phyloP scores from a whole-genome alignment of 208 protist species.

The Trypanosoma caninum region DNA sequence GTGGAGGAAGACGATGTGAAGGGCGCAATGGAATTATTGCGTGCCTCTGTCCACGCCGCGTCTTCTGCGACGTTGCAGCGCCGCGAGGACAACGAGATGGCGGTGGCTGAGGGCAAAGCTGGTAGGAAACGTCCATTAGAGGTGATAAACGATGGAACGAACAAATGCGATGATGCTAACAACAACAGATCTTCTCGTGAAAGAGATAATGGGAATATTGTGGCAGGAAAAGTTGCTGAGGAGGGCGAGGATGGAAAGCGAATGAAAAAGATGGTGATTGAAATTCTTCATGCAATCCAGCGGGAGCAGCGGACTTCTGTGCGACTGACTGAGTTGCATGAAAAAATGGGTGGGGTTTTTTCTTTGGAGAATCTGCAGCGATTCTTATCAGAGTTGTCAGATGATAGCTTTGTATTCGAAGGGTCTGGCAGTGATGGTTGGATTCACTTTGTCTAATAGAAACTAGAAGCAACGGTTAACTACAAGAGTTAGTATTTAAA shows the following conservation, averaged over 20 bases:
- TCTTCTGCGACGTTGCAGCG: slow-evolving; percentile 66
- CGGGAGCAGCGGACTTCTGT: slow-evolving; percentile 56
- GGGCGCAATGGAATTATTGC: slow-evolving; percentile 80
- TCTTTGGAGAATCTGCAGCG: slow-evolving; percentile 37
- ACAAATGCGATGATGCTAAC: not conserved
- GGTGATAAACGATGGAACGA: slow-evolving; percentile 4
- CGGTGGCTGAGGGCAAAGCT: slow-evolving; percentile 30
- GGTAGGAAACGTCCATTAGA: slow-evolving; percentile 27
- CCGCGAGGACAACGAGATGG: slow-evolving; percentile 49
- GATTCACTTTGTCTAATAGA: slow-evolving; percentile 66
- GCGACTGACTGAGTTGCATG: slow-evolving; percentile 47
- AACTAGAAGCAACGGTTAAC: not conserved
- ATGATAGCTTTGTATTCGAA: slow-evolving; percentile 76
- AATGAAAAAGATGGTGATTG: slow-evolving; percentile 29
- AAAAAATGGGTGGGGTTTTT: slow-evolving; percentile 28
- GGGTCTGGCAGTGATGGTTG: slow-evolving; percentile 42
- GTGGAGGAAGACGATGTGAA: slow-evolving; percentile 88
- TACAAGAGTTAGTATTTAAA: not conserved
- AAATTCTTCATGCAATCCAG: slow-evolving; percentile 56
- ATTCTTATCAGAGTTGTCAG: slow-evolving; percentile 51
- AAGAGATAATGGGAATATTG: not conserved
- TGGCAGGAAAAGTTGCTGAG: not conserved
- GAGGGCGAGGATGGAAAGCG: not conserved
- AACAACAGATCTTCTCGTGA: not conserved
- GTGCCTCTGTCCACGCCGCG: slow-evolving; percentile 79